phyloP scores from a whole-genome alignment of 164 flowering plant species.

The Litsea cubeba region DNA sequence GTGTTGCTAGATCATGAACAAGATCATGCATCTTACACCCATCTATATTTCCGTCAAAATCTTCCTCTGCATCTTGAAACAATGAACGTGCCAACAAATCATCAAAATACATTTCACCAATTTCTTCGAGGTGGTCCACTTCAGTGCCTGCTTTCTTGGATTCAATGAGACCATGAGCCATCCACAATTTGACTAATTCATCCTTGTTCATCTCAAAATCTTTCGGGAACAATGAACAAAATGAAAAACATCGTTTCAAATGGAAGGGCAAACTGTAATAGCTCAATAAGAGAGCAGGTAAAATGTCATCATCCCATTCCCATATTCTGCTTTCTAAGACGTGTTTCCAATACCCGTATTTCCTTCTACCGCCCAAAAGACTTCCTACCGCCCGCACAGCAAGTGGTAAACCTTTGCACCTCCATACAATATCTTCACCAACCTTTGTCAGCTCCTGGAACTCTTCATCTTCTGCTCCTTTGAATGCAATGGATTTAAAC shows the following conservation, averaged over 20 bases:
- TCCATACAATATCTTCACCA: neutral
- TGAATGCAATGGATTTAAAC: too few relatives aligned
- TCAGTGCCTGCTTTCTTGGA: too few relatives aligned
- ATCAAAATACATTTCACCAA: slow-evolving; percentile 3
- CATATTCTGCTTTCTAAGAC: neutral
- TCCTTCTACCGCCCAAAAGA: neutral
- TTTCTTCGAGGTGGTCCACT: neutral
- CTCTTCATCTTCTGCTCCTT: neutral
- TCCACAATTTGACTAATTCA: slow-evolving; percentile 1
- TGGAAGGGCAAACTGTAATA: slow-evolving; percentile 2
- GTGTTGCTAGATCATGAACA: too few relatives aligned
- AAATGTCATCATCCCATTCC: neutral
- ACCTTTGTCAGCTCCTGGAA: neutral
- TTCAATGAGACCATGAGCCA: slow-evolving; percentile 7
- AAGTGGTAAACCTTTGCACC: neutral
- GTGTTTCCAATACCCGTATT: neutral
- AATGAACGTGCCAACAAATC: neutral
- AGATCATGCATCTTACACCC: too few relatives aligned
- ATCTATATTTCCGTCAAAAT: neutral
- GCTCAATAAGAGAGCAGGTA: slow-evolving; percentile 1
- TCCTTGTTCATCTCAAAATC: neutral
- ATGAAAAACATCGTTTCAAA: slow-evolving; percentile 5
- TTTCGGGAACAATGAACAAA: slow-evolving; percentile 8
- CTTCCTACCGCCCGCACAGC: neutral
- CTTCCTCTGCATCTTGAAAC: neutral